Percentiles rank a stretch among this genome's conserved stretches.
These are phyloP conservation scores for Gossypium schwendimanii DNA, from an alignment of 441 rosid genomes.

Conservation along the genomic window DNA sequence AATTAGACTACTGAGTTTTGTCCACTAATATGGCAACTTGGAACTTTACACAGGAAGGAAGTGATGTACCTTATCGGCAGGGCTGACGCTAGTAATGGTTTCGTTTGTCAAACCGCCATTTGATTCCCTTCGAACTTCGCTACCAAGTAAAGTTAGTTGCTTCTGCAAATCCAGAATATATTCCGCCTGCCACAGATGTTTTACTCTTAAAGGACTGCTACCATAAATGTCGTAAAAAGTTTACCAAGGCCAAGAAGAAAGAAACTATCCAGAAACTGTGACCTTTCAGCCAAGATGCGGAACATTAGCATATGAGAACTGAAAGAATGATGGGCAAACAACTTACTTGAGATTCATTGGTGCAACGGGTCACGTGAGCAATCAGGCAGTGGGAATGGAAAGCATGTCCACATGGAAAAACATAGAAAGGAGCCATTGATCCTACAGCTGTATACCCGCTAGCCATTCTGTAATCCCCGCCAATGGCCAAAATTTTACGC, in stretches of 20 bases:
- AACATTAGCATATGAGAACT: not conserved
- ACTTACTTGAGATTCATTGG: constrained; percentile 60
- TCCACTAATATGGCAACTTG: not conserved
- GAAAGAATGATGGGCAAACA: not conserved
- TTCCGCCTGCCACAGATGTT: constrained; percentile 58
- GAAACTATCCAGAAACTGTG: not conserved
- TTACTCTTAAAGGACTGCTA: not conserved
- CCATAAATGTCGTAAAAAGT: not conserved
- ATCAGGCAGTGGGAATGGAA: constrained; percentile 88
- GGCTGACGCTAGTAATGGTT: constrained; percentile 49
- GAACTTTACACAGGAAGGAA: not conserved
- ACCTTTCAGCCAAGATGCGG: not conserved
- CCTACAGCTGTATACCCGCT: constrained; percentile 70
- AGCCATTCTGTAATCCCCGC: constrained; percentile 60
- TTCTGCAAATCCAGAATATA: constrained; percentile 80
- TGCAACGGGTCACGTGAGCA: constrained; percentile 84
- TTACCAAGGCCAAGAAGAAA: not conserved
- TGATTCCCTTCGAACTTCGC: constrained; percentile 57
- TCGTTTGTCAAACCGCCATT: constrained; percentile 56
- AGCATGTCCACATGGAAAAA: constrained; percentile 93
- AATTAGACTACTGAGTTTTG: not conserved
- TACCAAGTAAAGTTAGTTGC: constrained; percentile 74
- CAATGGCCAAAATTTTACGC: constrained; percentile 67
- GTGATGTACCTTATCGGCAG: constrained; percentile 62
- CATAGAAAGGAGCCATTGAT: constrained; percentile 86